Conservation (phyloP, 805 yeast genomes). For the Saccharomycopsis schoenii region DNA sequence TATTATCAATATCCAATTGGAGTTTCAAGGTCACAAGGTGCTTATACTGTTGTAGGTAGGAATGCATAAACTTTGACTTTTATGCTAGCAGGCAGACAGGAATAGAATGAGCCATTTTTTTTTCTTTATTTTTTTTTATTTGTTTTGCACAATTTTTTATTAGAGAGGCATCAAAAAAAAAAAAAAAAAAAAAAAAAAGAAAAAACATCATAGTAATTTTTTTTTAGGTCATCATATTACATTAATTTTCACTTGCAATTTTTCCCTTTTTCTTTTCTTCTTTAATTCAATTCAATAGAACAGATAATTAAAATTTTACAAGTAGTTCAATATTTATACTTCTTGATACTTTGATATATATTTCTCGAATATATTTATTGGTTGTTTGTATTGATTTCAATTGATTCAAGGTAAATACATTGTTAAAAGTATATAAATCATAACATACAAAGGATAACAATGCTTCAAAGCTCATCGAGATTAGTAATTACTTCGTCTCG, state of each 20-base stretch:
- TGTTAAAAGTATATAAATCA: too few relatives aligned
- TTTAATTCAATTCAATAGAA: background rate
- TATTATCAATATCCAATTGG: too few relatives aligned
- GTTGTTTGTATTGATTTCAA: background rate
- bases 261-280: background rate
- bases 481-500: background rate
- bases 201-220: background rate
- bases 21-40: too few relatives aligned
- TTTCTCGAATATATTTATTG: background rate
- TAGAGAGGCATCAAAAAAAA: background rate
- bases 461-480: background rate
- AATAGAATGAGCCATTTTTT: slow-evolving; percentile 1
- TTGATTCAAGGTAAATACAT: too few relatives aligned
- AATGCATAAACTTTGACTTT: too few relatives aligned
- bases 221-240: background rate
- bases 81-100: background rate
- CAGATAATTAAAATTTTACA: too few relatives aligned
- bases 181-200: background rate
- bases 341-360: background rate
- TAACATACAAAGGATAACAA: background rate
- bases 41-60: too few relatives aligned
- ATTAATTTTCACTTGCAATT: background rate
- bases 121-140: background rate
- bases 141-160: background rate
- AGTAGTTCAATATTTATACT: too few relatives aligned